phyloP scores from a whole-genome alignment of 768 basidiomycete species.

The Dacryopinax spathularia region DNA sequence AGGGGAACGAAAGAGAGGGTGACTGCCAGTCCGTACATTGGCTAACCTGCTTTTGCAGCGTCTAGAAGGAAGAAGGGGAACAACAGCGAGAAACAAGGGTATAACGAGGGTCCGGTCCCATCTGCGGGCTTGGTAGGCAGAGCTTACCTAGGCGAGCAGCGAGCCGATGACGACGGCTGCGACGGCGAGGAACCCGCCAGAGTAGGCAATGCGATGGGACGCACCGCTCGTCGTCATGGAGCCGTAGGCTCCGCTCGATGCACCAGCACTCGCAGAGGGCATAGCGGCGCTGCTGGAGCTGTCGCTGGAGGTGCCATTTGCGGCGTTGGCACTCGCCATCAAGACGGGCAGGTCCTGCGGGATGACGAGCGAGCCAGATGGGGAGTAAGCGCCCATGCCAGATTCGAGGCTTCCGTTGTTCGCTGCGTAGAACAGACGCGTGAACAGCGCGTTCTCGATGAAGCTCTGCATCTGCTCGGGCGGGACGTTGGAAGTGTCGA shows the following conservation, averaged over 20 bases:
- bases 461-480: slow-evolving; percentile 36
- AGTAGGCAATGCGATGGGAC: slow-evolving; percentile 35
- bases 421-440: slow-evolving; percentile 31
- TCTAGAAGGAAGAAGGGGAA: not conserved
- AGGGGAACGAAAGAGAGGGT: not conserved
- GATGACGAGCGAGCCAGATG: slow-evolving; percentile 33
- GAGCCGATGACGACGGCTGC: slow-evolving; percentile 34
- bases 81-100: not conserved
- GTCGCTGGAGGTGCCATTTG: slow-evolving; percentile 11
- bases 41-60: not conserved
- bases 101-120: no score
- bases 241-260: slow-evolving; percentile 14
- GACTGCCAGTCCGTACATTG: slow-evolving; percentile 3
- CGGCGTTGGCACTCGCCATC: slow-evolving; percentile 23
- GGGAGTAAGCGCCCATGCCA: slow-evolving; percentile 39
- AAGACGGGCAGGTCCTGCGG: slow-evolving; percentile 43
- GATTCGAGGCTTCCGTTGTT: slow-evolving; percentile 39
- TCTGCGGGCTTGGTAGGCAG: no score
- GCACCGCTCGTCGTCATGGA: slow-evolving; percentile 25
- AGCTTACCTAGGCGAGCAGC: not conserved
- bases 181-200: slow-evolving; percentile 36
- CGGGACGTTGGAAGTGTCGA: slow-evolving; percentile 37
- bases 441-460: slow-evolving; percentile 18
- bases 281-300: slow-evolving; percentile 10
- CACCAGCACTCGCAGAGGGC: slow-evolving; percentile 12